Percentiles rank a stretch among this genome's conserved stretches.
phyloP scores from a whole-genome alignment of 176 grass and related monocot genomes.

The Metroxylon sagu region DNA sequence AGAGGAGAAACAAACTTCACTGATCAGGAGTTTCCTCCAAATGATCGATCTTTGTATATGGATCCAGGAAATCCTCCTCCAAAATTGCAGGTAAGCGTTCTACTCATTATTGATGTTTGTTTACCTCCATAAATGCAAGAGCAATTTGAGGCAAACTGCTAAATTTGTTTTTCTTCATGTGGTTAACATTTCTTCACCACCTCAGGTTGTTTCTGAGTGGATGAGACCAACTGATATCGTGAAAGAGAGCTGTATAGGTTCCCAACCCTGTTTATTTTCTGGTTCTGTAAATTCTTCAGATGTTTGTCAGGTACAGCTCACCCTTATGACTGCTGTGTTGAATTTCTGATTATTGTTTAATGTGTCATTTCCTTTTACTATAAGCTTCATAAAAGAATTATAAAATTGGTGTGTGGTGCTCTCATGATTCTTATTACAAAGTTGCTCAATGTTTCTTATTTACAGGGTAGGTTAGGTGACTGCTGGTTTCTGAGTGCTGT shows the following conservation, averaged over 20 bases:
- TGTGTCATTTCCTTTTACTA: no score
- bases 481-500: slow-evolving; percentile 99
- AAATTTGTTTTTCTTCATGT: neutral
- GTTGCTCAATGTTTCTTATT: slow-evolving; percentile 16
- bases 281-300: slow-evolving; percentile 90
- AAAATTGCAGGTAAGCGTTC: slow-evolving; percentile 69
- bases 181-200: slow-evolving; percentile 14
- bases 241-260: slow-evolving; percentile 60
- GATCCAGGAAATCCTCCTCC: slow-evolving; percentile 63
- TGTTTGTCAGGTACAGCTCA: slow-evolving; percentile 79
- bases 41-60: slow-evolving; percentile 72
- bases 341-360: no score
- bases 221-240: slow-evolving; percentile 78
- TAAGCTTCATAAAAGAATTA: neutral
- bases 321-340: no score
- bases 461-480: slow-evolving; percentile 91
- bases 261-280: slow-evolving; percentile 87
- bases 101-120: neutral
- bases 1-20: slow-evolving; percentile 85
- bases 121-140: no score
- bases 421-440: slow-evolving; percentile 9
- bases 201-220: slow-evolving; percentile 98
- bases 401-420: neutral
- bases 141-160: no score
- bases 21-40: slow-evolving; percentile 93